Base-by-base conservation (phyloP, 176 grass and related monocot species). In the Lolium rigidum region DNA sequence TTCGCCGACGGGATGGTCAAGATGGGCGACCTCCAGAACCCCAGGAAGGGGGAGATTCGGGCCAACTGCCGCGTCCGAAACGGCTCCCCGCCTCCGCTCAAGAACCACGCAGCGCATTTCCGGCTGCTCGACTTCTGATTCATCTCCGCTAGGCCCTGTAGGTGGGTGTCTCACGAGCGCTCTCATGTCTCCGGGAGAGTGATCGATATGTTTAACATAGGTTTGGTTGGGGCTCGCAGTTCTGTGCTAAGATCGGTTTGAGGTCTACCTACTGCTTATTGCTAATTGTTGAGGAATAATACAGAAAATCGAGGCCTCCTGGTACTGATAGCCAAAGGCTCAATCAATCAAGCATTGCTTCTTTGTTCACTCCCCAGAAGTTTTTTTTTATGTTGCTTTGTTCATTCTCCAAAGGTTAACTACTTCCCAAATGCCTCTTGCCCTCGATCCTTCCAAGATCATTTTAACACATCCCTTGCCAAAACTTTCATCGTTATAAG, bases 1-100 rank as follows among this genome's bases (percentile, higher is more conserved):
- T 96, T 96, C 83, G 69, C 87, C 18, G 60, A 90, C 59, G 97
- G 97, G 44, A 99, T 99, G 97, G 15, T 99, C 77, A 94, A 78
- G 76, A 90, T 99, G 97, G 97, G 97, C 9, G 90, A 99, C 68
- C 79, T 93, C 79, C 97, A 99, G 50, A 92, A 93, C 38, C 76
- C 80, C 15, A 87, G 51, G 51, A 96, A 83, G 77, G 94, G 97
- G 5, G 97, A 99, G 90, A 88, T 99, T 48, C 86, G 97, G 26
- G 80, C 66, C 5, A 91, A 99, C 77, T 96, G 97, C 48, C 91
- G 97, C 28, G 84, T 96, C 20, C 90, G 80, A 48, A 99, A 99
- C 66, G 62, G 76, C 70, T 70, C 37, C 39, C 85, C 85, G 15
- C 52, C 35, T 1, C 6, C 43, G 81, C 20, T 77, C 8, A n/a